Conservation (phyloP, 306 rosid genomes). For the Fragaria vesca region DNA sequence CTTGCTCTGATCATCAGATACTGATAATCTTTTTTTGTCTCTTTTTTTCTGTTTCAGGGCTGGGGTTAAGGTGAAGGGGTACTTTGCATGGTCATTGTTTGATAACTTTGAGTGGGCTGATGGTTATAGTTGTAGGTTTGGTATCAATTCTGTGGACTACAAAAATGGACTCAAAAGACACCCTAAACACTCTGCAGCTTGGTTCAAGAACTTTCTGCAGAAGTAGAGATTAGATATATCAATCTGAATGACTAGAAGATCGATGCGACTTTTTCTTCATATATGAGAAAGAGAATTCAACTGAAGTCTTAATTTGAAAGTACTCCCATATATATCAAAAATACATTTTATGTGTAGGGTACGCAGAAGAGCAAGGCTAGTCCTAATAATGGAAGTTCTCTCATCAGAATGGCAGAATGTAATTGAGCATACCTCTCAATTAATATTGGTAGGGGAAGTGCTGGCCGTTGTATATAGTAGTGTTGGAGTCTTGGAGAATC, state of each 20-base stretch:
- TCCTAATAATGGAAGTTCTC: not conserved
- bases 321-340: not conserved
- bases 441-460: too few relatives aligned
- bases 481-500: too few relatives aligned
- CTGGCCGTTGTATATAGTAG: too few relatives aligned
- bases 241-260: not conserved
- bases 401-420: too few relatives aligned
- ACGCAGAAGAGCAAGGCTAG: not conserved
- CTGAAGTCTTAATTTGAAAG: not conserved
- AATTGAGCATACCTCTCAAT: too few relatives aligned
- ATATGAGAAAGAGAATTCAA: not conserved
- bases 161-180: slow-evolving; percentile 39
- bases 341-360: not conserved
- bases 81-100: slow-evolving; percentile 59
- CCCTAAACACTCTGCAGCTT: slow-evolving; percentile 43
- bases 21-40: not conserved
- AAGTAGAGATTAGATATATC: not conserved
- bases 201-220: slow-evolving; percentile 49
- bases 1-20: not conserved
- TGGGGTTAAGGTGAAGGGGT: slow-evolving; percentile 58
- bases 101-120: slow-evolving; percentile 60
- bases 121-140: slow-evolving; percentile 45
- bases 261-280: not conserved
- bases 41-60: slow-evolving; percentile 7
- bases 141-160: slow-evolving; percentile 51